These are phyloP conservation scores for Claviceps monticola DNA, from an alignment of 2,329 filamentous ascomycete species.

Conservation along the genomic window DNA sequence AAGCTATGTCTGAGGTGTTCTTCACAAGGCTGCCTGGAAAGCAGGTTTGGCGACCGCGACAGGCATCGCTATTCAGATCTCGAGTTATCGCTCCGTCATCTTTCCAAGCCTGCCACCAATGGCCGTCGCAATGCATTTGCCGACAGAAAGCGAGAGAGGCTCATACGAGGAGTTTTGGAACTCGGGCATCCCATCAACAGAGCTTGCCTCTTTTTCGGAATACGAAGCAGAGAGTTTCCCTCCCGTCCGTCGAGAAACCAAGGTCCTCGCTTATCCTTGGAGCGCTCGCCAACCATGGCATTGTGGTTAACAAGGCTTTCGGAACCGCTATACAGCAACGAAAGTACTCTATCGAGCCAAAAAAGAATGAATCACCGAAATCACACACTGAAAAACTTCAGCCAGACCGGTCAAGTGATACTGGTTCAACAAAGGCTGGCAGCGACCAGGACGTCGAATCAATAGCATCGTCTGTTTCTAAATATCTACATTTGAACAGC, in stretches of 20 bases:
- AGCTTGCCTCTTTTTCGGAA: no score
- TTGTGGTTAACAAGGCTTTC: not conserved
- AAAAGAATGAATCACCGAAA: not conserved
- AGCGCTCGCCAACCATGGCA: not conserved
- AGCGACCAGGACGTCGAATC: conserved; percentile 21
- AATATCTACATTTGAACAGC: conserved; percentile 48
- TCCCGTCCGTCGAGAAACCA: not conserved
- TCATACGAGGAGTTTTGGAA: not conserved
- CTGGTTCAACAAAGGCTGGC: conserved; percentile 4
- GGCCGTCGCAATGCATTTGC: not conserved
- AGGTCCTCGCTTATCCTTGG: not conserved
- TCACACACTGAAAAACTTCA: not conserved
- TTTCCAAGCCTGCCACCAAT: conserved; percentile 2
- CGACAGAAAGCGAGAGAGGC: not conserved
- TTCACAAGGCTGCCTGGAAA: conserved; percentile 23
- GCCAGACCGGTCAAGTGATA: not conserved
- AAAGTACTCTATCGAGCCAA: not conserved
- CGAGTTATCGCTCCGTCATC: not conserved
- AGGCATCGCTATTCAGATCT: conserved; percentile 7
- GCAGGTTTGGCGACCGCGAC: conserved; percentile 18
- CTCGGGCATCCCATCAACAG: not conserved
- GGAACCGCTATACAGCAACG: not conserved
- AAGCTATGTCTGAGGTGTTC: conserved; percentile 27
- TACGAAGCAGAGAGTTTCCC: not conserved
- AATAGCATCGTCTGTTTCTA: conserved; percentile 38